Conservation (phyloP, 352 stramenopile species). For the Pythium phragmiticola region DNA sequence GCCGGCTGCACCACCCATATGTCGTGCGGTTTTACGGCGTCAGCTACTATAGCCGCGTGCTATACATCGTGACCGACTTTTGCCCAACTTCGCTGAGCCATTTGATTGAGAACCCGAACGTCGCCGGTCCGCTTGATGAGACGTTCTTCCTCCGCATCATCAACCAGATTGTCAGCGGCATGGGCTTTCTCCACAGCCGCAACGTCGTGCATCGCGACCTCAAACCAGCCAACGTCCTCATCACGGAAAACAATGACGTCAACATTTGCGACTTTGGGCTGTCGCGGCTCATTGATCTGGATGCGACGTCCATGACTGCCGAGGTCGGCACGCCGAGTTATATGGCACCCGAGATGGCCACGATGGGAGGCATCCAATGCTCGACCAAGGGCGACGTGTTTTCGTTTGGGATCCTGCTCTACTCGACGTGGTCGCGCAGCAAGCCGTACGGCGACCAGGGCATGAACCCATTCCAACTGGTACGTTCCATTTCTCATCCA, state of each 20-base stretch:
- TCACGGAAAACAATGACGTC: conserved; percentile 88
- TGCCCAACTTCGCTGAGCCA: conserved; percentile 77
- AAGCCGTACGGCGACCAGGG: conserved; percentile 89
- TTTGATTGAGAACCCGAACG: conserved; percentile 76
- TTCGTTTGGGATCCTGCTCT: conserved; percentile 84
- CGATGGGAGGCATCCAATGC: conserved; percentile 84
- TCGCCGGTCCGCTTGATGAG: conserved; percentile 67
- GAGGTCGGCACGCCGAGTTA: conserved; percentile 89
- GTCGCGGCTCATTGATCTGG: conserved; percentile 79
- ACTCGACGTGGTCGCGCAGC: conserved; percentile 85
- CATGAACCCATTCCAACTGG: conserved; percentile 89
- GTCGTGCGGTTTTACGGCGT: conserved; percentile 90
- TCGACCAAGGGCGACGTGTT: conserved; percentile 89
- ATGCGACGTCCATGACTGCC: conserved; percentile 85
- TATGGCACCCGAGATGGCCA: conserved; percentile 91
- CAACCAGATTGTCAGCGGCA: conserved; percentile 87
- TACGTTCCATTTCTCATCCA: conserved; percentile 27
- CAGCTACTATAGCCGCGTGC: conserved; percentile 88
- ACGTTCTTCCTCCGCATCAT: conserved; percentile 86
- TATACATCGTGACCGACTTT: conserved; percentile 92
- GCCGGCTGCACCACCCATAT: conserved; percentile 85
- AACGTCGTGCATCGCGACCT: conserved; percentile 87
- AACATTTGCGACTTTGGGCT: conserved; percentile 96
- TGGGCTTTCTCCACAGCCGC: conserved; percentile 89
- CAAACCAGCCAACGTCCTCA: conserved; percentile 95